phyloP scores from a whole-genome alignment of 2,329 filamentous ascomycete species.

The Trichoderma gracile region DNA sequence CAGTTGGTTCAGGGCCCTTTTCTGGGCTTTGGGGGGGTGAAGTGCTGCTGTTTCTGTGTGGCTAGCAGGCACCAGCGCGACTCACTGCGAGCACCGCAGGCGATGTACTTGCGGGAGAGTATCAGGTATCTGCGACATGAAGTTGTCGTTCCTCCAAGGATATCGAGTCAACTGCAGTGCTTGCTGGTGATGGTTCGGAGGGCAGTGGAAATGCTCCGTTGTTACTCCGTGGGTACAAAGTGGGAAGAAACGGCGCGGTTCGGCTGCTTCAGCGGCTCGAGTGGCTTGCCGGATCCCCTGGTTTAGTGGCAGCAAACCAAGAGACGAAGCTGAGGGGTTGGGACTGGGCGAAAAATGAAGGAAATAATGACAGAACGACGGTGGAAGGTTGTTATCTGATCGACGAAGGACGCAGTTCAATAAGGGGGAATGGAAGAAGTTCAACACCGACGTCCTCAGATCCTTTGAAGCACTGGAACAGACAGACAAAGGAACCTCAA shows the following conservation, averaged over 20 bases:
- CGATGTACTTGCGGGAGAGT: no score
- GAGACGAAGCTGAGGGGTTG: neutral
- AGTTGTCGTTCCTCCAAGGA: no score
- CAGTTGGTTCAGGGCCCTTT: slow-evolving; percentile 11
- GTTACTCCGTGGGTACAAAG: neutral
- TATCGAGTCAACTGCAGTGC: no score
- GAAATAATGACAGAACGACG: neutral
- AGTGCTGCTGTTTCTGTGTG: neutral
- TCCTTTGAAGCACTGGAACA: neutral
- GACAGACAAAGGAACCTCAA: no score
- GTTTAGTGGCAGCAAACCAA: neutral
- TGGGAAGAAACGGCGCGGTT: neutral
- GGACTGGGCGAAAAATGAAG: neutral
- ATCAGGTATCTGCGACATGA: no score
- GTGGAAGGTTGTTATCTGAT: no score
- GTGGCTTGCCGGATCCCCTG: slow-evolving; percentile 16
- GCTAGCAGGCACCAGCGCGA: neutral
- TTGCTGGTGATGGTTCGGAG: no score
- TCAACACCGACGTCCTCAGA: neutral
- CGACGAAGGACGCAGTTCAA: no score
- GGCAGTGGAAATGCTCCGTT: no score
- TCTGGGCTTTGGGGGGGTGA: neutral
- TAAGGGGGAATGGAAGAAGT: neutral
- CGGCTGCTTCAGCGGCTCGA: slow-evolving; percentile 17
- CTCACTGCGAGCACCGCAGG: no score